Conservation (phyloP, 345 rosid species). For the Linum trigynum region DNA sequence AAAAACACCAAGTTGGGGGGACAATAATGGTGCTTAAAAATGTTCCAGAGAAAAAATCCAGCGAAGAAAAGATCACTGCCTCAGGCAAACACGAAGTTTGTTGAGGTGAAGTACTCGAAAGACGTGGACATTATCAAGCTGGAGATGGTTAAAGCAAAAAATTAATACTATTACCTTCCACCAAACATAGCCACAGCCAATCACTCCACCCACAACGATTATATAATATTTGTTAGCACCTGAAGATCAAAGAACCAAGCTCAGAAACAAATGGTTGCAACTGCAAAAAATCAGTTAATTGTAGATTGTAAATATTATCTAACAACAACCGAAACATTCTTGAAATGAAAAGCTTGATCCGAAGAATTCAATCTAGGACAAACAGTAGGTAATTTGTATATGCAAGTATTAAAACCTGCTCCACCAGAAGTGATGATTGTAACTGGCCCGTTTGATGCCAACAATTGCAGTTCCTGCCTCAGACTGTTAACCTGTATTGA, state of each 20-base stretch:
- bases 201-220: conserved; percentile 38
- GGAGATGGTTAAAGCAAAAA: background rate
- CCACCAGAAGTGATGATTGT: conserved; percentile 63
- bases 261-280: background rate
- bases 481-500: conserved; percentile 55
- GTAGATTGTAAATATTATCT: background rate
- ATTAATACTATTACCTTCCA: conserved; percentile 53
- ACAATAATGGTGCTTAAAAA: conserved; percentile 5
- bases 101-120: too few species aligned
- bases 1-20: conserved; percentile 2
- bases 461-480: conserved; percentile 54
- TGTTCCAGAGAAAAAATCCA: too few species aligned
- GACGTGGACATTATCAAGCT: background rate
- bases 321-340: background rate
- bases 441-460: conserved; percentile 52
- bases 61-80: too few species aligned
- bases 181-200: conserved; percentile 71
- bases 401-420: conserved; percentile 37
- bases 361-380: background rate
- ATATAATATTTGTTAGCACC: conserved; percentile 46
- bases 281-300: background rate
- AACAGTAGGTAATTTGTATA: background rate
- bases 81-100: too few species aligned
- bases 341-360: too few species aligned
- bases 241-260: conserved; percentile 16